Percentiles rank a stretch among this genome's conserved stretches.
phyloP scores from a whole-genome alignment of 2,329 filamentous ascomycete genomes.

The Juglanconis juglandina region DNA sequence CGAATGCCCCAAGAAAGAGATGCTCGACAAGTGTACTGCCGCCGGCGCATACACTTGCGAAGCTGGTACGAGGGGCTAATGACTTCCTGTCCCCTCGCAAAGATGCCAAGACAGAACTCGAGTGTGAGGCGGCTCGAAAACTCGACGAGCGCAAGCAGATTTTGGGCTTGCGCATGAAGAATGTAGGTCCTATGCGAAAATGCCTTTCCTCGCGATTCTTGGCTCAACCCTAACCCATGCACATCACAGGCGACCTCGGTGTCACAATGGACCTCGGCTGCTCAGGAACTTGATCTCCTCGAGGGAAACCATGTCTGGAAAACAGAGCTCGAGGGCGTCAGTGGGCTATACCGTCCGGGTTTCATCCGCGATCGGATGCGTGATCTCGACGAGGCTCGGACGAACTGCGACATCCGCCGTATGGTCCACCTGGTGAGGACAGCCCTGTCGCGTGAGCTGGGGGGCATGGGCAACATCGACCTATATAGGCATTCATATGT shows the following conservation, averaged over 20 bases:
- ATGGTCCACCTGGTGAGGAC: slow-evolving; percentile 84
- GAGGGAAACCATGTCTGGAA: slow-evolving; percentile 86
- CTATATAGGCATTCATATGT: slow-evolving; percentile 82
- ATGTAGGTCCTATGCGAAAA: slow-evolving; percentile 45
- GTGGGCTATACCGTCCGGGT: slow-evolving; percentile 67
- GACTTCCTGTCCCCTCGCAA: slow-evolving; percentile 44
- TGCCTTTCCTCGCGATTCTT: background rate
- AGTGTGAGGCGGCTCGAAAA: slow-evolving; percentile 44
- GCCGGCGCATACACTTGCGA: slow-evolving; percentile 19
- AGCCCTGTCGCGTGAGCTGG: slow-evolving; percentile 73
- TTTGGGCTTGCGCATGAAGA: slow-evolving; percentile 61
- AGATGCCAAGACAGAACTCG: slow-evolving; percentile 50
- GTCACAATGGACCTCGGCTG: slow-evolving; percentile 71
- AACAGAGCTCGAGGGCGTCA: slow-evolving; percentile 42
- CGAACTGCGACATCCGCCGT: slow-evolving; percentile 65
- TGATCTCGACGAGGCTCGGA: slow-evolving; percentile 71
- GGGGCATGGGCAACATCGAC: slow-evolving; percentile 78
- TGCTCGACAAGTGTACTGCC: slow-evolving; percentile 1
- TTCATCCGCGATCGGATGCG: slow-evolving; percentile 67
- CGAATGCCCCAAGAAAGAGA: background rate
- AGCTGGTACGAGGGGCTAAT: slow-evolving; percentile 32
- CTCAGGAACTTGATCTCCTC: slow-evolving; percentile 71
- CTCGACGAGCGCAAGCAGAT: slow-evolving; percentile 60
- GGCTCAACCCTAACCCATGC: slow-evolving; percentile 17
- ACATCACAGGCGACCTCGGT: slow-evolving; percentile 59